Evolutionary conservation across 345 rosid genomes (phyloP).

Genomic region (Acer saccharum): DNA sequence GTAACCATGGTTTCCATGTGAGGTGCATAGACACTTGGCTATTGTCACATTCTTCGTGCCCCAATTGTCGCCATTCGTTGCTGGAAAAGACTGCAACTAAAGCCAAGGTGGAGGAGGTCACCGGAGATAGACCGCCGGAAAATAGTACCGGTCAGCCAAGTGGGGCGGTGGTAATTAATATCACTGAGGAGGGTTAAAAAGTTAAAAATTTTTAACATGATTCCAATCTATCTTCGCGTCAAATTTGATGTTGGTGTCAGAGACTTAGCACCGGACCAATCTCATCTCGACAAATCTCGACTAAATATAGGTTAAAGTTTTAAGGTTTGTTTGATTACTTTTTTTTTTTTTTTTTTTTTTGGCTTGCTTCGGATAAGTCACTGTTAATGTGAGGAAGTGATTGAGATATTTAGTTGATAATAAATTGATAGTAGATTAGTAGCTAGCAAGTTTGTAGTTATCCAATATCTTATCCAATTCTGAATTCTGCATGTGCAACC

Average conservation of each 20-base stretch:
- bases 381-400: neutral
- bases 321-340: neutral
- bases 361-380: neutral
- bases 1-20: constrained; percentile 38
- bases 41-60: constrained; percentile 38
- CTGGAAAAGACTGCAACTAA: constrained; percentile 19
- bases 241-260: neutral
- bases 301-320: neutral
- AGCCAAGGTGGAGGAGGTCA: neutral
- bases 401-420: neutral
- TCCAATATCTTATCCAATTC: neutral
- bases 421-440: neutral
- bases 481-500: too few relatives aligned
- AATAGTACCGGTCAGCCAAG: neutral
- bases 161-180: neutral
- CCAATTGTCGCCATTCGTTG: constrained; percentile 36
- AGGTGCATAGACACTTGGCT: constrained; percentile 40
- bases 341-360: neutral
- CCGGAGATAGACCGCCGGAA: neutral
- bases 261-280: neutral
- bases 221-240: too few relatives aligned
- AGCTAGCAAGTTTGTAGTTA: neutral
- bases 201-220: too few relatives aligned
- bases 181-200: neutral
- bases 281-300: too few relatives aligned